Evolutionary conservation across 108 stramenopile genomes (phyloP).

Genomic region (Pseudonitzschia multiseries): DNA sequence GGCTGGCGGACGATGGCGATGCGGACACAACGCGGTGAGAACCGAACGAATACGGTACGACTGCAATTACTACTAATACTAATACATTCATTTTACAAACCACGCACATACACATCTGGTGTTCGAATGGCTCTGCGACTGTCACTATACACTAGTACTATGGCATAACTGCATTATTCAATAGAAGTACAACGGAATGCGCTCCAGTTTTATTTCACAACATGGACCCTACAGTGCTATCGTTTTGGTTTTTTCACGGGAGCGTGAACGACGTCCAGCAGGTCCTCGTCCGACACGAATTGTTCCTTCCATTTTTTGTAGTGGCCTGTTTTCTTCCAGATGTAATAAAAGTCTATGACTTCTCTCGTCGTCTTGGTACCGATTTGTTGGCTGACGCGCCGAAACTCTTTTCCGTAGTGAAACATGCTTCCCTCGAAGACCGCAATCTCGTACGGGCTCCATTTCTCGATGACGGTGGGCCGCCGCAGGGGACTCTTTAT

Average conservation of each 20-base stretch:
- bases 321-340: constrained; percentile 96
- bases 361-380: constrained; percentile 85
- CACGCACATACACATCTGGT: too few species aligned
- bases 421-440: constrained; percentile 83
- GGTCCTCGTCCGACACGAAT: constrained; percentile 38
- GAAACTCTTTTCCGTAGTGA: constrained; percentile 84
- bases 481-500: constrained; percentile 69
- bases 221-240: neutral
- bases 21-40: constrained; percentile 5
- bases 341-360: constrained; percentile 95
- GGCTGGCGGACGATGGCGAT: constrained; percentile 37
- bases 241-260: constrained; percentile 14
- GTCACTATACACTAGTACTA: too few species aligned
- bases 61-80: too few species aligned
- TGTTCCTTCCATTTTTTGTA: constrained; percentile 83
- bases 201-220: too few species aligned
- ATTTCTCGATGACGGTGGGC: constrained; percentile 80
- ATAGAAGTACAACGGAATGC: neutral
- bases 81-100: too few species aligned
- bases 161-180: too few species aligned
- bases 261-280: constrained; percentile 12
- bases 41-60: neutral
- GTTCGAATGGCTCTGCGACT: too few species aligned
- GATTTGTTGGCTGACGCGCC: constrained; percentile 58
- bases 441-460: constrained; percentile 86